Evolutionary conservation across 2,329 filamentous ascomycete species (phyloP), one percentile per base, ranked within the genome.

Genomic region (Aspergillus piperis): DNA sequence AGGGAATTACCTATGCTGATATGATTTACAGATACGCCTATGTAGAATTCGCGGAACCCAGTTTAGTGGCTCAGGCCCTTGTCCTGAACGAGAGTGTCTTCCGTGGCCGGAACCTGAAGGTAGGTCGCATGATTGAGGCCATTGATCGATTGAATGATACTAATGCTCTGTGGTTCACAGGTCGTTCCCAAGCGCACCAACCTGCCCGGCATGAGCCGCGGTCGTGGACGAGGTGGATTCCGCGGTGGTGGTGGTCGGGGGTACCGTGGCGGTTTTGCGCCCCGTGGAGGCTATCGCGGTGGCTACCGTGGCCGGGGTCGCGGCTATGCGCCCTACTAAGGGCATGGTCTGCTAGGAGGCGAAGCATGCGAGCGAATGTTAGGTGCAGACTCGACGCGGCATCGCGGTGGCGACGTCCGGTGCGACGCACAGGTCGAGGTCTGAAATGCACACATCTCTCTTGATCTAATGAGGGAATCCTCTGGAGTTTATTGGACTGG

Each of bases 51-150:
- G 90, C 91, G 62, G 95, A 98, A 80, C 92, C 95, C 52, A 93
- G 87, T 78, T 84, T 97, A 63, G 94, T 99, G 64, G 92, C 91
- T 51, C 91, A 96, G 77, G 95, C 95, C 25, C 85, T 99, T 62
- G 92, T 98, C 42, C 83, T 99, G 60, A 98, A 99, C 77, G 95
- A 99, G 80, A 97, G 92, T 77, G 84, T 96, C 60, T 96, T 99
- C 81, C 92, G 95, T 71, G 93, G 92, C 64, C 88, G 95, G 71
- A 96, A 95, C 77, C 87, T 99, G 76, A 99, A 99, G 87, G 95
- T 98, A 74, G 67, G 78, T 62, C 51, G 54, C 36, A 36, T 21
- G 8, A 38, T 38, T n/a, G 19, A 54, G n/a, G 17, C 13, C 27
- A 19, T 27, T 27, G 27, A 11, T 30, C 13, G 13, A 17, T 13